A percentile compares a stretch with the other conserved stretches of the same genome.
phyloP scores from a whole-genome alignment of 1,284 basidiomycete species.

The Leccinum angustisporum region DNA sequence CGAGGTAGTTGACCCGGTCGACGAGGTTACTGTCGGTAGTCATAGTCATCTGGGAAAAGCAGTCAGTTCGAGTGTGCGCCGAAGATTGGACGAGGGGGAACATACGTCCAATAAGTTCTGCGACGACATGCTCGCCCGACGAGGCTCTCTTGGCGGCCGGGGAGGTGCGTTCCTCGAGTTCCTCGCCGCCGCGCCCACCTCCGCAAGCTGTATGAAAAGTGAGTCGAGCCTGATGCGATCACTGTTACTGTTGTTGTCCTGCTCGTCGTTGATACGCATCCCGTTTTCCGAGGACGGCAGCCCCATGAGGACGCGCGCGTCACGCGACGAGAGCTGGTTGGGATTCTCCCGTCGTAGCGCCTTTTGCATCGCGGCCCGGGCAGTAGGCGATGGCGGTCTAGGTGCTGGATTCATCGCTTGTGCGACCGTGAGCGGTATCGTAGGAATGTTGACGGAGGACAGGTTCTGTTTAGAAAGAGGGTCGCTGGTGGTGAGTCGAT shows the following conservation, averaged over 20 bases:
- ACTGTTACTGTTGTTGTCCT: constrained; percentile 18
- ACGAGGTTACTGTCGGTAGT: constrained; percentile 57
- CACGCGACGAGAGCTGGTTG: constrained; percentile 84
- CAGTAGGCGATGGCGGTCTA: no score
- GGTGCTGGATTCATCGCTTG: no score
- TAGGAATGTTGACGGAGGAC: no score
- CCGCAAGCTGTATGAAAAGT: constrained; percentile 49
- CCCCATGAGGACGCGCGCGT: constrained; percentile 82
- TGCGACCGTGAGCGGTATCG: no score
- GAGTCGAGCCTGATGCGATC: constrained; percentile 52
- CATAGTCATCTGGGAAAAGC: neutral
- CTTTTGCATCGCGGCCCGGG: constrained; percentile 83
- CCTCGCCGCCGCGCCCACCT: constrained; percentile 9
- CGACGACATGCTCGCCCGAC: constrained; percentile 42
- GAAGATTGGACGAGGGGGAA: neutral
- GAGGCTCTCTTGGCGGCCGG: constrained; percentile 61
- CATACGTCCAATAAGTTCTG: constrained; percentile 39
- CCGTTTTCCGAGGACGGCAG: constrained; percentile 38
- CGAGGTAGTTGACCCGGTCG: constrained; percentile 87
- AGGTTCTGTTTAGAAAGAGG: no score
- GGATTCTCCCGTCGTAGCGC: constrained; percentile 87
- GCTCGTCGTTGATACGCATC: constrained; percentile 37
- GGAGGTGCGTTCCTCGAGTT: constrained; percentile 44
- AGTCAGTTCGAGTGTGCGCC: neutral
- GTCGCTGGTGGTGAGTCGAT: no score